A percentile compares a stretch with the other conserved stretches of the same genome.
Evolutionary conservation across 2,329 filamentous ascomycete genomes (phyloP).

Genomic region (Cephalotrichum gorgonifer): DNA sequence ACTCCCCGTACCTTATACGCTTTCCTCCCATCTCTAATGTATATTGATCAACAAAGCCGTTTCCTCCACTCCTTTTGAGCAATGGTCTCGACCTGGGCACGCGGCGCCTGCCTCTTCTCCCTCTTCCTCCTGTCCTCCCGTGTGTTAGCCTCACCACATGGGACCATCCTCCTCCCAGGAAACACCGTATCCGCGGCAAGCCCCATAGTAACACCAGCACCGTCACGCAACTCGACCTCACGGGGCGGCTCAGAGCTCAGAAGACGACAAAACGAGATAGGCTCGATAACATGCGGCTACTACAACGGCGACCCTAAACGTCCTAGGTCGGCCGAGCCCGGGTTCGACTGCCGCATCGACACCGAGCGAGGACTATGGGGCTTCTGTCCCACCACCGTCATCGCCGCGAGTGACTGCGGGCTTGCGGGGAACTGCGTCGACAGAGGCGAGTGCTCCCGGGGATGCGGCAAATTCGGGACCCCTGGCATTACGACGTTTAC

Average conservation of each 20-base stretch:
- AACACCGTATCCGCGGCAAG: neutral
- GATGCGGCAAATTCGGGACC: conserved; percentile 18
- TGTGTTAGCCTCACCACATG: neutral
- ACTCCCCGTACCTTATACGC: neutral
- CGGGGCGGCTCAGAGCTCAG: neutral
- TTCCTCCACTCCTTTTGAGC: neutral
- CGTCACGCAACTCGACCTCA: neutral
- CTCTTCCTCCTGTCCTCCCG: neutral
- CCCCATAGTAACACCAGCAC: neutral
- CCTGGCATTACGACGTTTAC: conserved; percentile 20
- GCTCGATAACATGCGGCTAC: conserved; percentile 16
- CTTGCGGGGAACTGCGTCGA: conserved; percentile 25
- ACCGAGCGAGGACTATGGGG: conserved; percentile 23
- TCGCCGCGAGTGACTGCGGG: conserved; percentile 24
- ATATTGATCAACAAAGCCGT: neutral
- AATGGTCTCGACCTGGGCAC: neutral
- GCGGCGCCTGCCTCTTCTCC: neutral
- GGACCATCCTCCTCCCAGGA: neutral
- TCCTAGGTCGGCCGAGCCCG: conserved; percentile 19
- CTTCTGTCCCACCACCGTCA: conserved; percentile 24
- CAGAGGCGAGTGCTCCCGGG: conserved; percentile 16
- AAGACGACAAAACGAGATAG: neutral
- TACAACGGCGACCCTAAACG: conserved; percentile 17
- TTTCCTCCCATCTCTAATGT: neutral
- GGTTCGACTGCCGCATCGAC: conserved; percentile 25